Base-by-base conservation (phyloP, 164 flowering plant genomes). In the Protea cynaroides region DNA sequence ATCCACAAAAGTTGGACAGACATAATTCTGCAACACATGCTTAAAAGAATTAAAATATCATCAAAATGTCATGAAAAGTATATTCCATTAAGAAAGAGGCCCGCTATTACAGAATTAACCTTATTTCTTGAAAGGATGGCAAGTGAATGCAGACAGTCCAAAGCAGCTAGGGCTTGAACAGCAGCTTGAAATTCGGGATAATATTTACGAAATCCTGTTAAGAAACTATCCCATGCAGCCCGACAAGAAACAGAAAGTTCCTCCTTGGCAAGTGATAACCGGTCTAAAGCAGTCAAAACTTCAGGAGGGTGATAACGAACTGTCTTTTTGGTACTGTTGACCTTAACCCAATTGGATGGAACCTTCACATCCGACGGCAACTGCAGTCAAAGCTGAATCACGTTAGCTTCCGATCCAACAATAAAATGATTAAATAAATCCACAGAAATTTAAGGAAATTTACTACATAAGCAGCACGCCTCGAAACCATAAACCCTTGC, bases 281-380 rank as follows among this genome's bases (percentile, higher is more conserved):
- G 78, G 56, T 89, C 96, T 56, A 93, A 72, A 59, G 85, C 83
- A 49, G 73, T 62, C 70, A 82, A 65, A 55, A 93, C 94, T 75
- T 93, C 96, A 22, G 96, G 96, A 19, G 98, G 86, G 70, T 93
- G 98, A 75, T 93, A 93, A 21, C 98, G 86, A 22, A 83, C 75
- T 22, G 85, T 79, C 72, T 87, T 93, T 68, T 87, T 93, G 10
- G 97, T 93, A 69, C 98, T 90, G 59, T 84, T 93, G 63, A 93
- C 80, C 80, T 87, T 93, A 50, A 84, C 78, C 98, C 98, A 93
- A 60, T 80, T 74, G 52, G 74, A 66, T 38, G 98, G 97, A 51
- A 87, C 95, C 77, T 65, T 85, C 58, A 64, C 78, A 76, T 86
- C 80, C 61, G 75, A 49, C 15, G 92, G 82, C 66, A 93, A 62